These are phyloP conservation scores for Beauveria sp. DNA, from an alignment of 2,329 filamentous ascomycete species.

Conservation along the genomic window DNA sequence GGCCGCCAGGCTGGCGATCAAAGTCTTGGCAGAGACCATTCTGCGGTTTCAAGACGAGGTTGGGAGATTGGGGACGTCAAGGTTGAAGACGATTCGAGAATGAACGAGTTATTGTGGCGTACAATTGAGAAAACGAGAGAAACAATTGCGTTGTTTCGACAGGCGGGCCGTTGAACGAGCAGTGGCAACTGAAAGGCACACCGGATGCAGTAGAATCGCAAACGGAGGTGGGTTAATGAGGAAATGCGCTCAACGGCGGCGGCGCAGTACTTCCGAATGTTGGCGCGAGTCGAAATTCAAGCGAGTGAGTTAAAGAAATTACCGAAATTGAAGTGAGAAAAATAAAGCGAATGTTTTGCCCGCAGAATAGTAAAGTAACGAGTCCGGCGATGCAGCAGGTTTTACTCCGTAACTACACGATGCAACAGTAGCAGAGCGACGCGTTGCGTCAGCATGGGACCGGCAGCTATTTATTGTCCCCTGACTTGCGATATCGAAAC, in stretches of 20 bases:
- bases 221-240: not conserved
- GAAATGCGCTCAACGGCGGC: not conserved
- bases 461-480: not conserved
- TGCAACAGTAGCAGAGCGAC: not conserved
- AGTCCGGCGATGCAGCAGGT: not conserved
- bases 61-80: not conserved
- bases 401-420: not conserved
- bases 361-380: not conserved
- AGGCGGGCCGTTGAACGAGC: not conserved
- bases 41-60: not conserved
- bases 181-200: no score
- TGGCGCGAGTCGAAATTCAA: not conserved
- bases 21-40: constrained; percentile 19
- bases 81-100: no score
- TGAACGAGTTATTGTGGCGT: not conserved
- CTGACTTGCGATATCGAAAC: not conserved
- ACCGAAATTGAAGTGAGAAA: not conserved
- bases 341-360: not conserved
- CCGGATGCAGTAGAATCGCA: not conserved
- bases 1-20: constrained; percentile 31
- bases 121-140: not conserved
- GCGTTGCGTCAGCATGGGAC: not conserved
- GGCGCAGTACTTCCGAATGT: not conserved
- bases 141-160: not conserved
- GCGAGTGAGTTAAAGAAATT: not conserved